Evolutionary conservation across 768 basidiomycete species (phyloP).

Genomic region (Clitopilus hobsonii): DNA sequence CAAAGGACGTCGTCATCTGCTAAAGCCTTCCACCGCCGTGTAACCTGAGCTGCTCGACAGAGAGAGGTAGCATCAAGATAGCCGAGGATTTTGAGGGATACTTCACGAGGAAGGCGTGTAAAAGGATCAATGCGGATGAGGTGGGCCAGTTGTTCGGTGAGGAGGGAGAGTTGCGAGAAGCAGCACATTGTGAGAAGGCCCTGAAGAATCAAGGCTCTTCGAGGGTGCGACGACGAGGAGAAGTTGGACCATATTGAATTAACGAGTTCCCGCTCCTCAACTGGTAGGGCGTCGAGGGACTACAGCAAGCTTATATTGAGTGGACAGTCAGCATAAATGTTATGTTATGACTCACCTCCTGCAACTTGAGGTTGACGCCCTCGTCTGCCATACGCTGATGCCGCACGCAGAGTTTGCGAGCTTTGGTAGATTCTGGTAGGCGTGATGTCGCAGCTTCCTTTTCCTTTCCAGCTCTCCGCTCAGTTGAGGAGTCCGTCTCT

Average conservation of each 20-base stretch:
- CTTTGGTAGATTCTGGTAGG: constrained; percentile 32
- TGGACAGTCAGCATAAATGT: not conserved
- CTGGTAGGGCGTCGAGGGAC: constrained; percentile 86
- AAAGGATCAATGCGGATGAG: constrained; percentile 97
- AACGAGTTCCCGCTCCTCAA: constrained; percentile 82
- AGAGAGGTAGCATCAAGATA: constrained; percentile 91
- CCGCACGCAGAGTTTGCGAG: constrained; percentile 82
- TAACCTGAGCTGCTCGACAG: constrained; percentile 91
- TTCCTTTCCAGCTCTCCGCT: constrained; percentile 6
- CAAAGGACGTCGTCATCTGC: constrained; percentile 96
- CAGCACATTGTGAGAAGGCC: constrained; percentile 99
- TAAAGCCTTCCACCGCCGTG: constrained; percentile 74
- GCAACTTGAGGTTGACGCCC: constrained; percentile 87
- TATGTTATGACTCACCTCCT: constrained; percentile 72
- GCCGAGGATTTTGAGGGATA: constrained; percentile 80
- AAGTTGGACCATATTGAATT: constrained; percentile 96
- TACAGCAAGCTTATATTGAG: constrained; percentile 26
- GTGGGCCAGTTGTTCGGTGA: constrained; percentile 86
- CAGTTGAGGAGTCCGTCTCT: constrained; percentile 18
- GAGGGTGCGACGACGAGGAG: constrained; percentile 87
- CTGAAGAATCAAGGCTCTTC: constrained; percentile 90
- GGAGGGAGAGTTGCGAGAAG: constrained; percentile 95
- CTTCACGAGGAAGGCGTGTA: constrained; percentile 82
- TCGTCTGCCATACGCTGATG: constrained; percentile 98
- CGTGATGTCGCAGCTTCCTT: constrained; percentile 12